Conservation (phyloP, 768 basidiomycete species). For the Filobasidium wieringae region DNA sequence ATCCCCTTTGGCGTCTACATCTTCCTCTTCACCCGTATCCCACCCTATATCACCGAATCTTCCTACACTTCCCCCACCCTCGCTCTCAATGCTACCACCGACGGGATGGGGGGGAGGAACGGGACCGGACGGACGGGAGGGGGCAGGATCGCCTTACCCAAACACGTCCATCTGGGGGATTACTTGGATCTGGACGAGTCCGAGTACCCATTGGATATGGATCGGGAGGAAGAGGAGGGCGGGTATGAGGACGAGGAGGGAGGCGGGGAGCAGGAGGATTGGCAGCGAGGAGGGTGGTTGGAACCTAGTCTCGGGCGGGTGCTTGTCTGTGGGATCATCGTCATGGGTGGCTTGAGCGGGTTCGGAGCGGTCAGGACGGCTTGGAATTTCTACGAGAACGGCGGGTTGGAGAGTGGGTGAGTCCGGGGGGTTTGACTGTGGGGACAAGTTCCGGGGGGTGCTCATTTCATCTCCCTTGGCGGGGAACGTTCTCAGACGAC, state of each 20-base stretch:
- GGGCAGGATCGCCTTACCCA: background rate
- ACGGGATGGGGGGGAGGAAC: no score
- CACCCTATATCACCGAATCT: conserved; percentile 33
- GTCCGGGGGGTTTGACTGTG: background rate
- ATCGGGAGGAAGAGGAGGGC: background rate
- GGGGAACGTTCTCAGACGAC: conserved; percentile 16
- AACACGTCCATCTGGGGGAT: conserved; percentile 5
- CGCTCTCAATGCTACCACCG: background rate
- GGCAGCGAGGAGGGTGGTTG: conserved; percentile 31
- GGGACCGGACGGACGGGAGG: background rate
- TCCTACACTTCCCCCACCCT: conserved; percentile 3
- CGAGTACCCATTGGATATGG: background rate
- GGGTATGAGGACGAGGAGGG: conserved; percentile 4
- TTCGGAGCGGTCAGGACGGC: conserved; percentile 36
- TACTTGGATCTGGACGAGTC: conserved; percentile 3
- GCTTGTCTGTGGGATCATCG: conserved; percentile 30
- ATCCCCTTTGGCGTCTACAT: conserved; percentile 35
- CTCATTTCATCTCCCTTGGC: background rate
- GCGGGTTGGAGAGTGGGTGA: conserved; percentile 18
- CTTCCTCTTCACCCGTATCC: conserved; percentile 36
- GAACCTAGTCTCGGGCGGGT: conserved; percentile 34
- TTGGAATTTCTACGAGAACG: conserved; percentile 31
- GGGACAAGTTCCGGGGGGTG: no score
- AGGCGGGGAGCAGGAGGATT: conserved; percentile 21
- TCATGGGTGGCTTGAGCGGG: conserved; percentile 29